Evolutionary conservation across 2,329 filamentous ascomycete species (phyloP).

Genomic region (Trichophyton equinum): DNA sequence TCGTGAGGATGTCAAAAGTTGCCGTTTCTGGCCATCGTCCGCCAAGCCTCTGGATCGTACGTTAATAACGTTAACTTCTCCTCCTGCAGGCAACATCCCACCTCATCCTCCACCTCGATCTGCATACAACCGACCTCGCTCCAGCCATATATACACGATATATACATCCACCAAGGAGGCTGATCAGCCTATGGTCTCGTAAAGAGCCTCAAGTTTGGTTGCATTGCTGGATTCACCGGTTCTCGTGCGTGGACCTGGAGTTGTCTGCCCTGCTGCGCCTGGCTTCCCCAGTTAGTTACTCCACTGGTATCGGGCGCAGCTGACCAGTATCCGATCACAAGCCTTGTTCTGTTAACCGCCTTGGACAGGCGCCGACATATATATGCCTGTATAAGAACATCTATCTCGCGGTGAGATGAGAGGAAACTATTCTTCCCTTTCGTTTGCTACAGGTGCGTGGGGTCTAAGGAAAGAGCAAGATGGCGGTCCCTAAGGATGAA

Average conservation of each 20-base stretch:
- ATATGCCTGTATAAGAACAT: neutral
- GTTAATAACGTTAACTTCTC: neutral
- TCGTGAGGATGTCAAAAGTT: neutral
- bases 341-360: neutral
- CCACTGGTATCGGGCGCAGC: neutral
- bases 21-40: neutral
- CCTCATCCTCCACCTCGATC: neutral
- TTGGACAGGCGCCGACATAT: neutral
- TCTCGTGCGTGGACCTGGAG: too few species aligned
- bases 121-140: neutral
- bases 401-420: neutral
- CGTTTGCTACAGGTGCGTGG: neutral
- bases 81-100: neutral
- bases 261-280: neutral
- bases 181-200: too few species aligned
- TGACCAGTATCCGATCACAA: slow-evolving; percentile 1
- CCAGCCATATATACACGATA: too few species aligned
- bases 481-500: neutral
- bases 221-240: too few species aligned
- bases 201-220: too few species aligned
- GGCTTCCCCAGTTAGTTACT: neutral
- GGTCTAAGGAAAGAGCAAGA: neutral
- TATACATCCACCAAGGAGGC: too few species aligned
- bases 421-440: neutral
- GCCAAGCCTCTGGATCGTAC: neutral